Evolutionary conservation across 106 monocot species (phyloP).

Genomic region (Hemerocallis citrina): DNA sequence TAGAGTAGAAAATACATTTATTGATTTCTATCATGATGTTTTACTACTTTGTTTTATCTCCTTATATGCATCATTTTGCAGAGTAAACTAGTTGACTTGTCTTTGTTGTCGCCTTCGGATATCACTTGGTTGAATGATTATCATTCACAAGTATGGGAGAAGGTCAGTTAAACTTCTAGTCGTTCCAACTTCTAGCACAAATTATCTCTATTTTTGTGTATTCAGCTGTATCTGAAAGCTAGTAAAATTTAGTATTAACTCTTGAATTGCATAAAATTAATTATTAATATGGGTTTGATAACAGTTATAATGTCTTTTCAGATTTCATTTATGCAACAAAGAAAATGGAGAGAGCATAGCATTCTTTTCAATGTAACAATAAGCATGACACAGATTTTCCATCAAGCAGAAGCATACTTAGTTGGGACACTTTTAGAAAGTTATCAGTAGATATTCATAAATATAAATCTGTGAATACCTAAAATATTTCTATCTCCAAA

Average conservation of each 20-base stretch:
- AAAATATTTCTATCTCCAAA: too few species aligned
- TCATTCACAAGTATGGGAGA: slow-evolving; percentile 90
- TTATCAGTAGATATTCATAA: too few species aligned
- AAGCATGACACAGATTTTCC: too few species aligned
- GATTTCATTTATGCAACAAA: too few species aligned
- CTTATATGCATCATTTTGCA: slow-evolving; percentile 22
- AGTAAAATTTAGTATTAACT: background rate
- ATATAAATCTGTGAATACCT: too few species aligned
- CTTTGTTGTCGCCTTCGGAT: slow-evolving; percentile 60
- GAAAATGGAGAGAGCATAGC: too few species aligned
- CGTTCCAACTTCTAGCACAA: background rate
- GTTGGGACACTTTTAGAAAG: too few species aligned
- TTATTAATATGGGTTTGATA: background rate
- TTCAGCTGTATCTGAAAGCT: background rate
- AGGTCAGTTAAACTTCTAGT: slow-evolving; percentile 35
- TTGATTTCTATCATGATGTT: slow-evolving; percentile 1
- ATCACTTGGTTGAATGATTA: slow-evolving; percentile 81
- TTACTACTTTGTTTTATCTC: background rate
- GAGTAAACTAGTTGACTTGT: slow-evolving; percentile 62
- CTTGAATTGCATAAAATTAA: background rate
- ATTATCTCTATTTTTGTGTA: background rate
- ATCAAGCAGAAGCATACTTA: too few species aligned
- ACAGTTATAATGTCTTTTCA: too few species aligned
- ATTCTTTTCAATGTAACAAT: too few species aligned
- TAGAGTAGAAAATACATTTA: background rate